Conservation (phyloP, 1,284 basidiomycete genomes). For the Tausonia pullulans region DNA sequence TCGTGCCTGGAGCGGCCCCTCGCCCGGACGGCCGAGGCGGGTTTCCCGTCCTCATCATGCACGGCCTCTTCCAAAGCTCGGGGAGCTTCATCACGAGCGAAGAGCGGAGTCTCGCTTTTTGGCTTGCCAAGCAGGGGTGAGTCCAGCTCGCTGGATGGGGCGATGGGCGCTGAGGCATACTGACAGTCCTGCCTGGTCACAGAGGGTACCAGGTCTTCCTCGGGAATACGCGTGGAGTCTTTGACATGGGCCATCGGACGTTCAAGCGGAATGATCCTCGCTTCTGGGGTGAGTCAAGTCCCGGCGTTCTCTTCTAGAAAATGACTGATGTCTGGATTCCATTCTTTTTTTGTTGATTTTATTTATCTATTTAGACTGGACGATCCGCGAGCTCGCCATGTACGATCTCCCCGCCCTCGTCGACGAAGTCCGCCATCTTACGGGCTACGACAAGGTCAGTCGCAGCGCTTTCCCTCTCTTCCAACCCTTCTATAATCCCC, state of each 20-base stretch:
- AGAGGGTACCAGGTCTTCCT: conserved; percentile 49
- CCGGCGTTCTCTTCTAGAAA: neutral
- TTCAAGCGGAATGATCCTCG: conserved; percentile 43
- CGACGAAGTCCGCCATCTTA: conserved; percentile 45
- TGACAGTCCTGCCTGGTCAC: neutral
- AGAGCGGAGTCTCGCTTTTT: conserved; percentile 49
- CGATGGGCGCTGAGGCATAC: conserved; percentile 16
- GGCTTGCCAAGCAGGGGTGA: conserved; percentile 45
- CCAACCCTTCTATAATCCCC: conserved; percentile 17
- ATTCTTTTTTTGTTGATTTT: neutral
- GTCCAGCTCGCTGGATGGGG: neutral
- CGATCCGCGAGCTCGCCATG: conserved; percentile 48
- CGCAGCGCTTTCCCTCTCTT: neutral
- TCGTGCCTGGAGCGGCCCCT: conserved; percentile 38
- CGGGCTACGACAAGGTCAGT: conserved; percentile 45
- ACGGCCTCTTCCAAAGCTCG: conserved; percentile 52
- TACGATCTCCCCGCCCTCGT: conserved; percentile 51
- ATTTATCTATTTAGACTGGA: conserved; percentile 41
- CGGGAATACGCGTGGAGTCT: conserved; percentile 49
- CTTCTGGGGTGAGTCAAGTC: conserved; percentile 43
- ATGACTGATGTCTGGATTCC: too few species aligned
- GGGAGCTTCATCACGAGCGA: conserved; percentile 52
- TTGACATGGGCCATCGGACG: conserved; percentile 48
- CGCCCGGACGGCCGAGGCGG: conserved; percentile 40
- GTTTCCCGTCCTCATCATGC: conserved; percentile 49